Evolutionary conservation across 495 filamentous ascomycete genomes (phyloP), one percentile per base, ranked within the genome.

Genomic region (Neurospora sp.): DNA sequence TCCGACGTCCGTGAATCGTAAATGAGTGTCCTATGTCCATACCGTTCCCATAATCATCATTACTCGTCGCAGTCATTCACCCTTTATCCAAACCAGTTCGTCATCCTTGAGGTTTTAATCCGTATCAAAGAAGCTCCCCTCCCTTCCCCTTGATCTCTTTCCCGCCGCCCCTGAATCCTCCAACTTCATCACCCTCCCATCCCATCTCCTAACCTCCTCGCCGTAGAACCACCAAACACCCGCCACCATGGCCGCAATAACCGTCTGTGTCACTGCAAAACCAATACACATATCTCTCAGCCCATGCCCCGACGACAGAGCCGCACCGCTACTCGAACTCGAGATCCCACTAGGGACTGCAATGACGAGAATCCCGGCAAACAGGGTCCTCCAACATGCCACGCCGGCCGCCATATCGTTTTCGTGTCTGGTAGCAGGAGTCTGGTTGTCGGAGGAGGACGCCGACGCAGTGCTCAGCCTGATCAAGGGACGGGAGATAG

Each of bases 51-150:
- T 59, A 24, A 24, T 7, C 21, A 5, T 59, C 48, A 59, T 59
- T 31, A 59, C 21, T 59, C 48, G 24, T 59, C 48, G 48, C 48
- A 59, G 48, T 59, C 48, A 59, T 59, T 54, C 24, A 24, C 11
- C 21, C 21, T 59, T 59, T 28, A 59, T 15, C 21, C 48, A 28
- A 28, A 5, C 48, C 48, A 24, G 21, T 59, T 15, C 5, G 24
- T 31, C 11, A 11, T 59, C 28, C 54, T 19, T 28, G 28, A 66
- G 24, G 39, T 42, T 39, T 81, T 59, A 85, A 71, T 85, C 83
- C n/a, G 77, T 75, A 71, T 85, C 84, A 74, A 86, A 86, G 71
- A 84, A 85, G 62, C 83, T 85, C 48, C 77, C 82, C 15, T 70
- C 76, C 69, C 78, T 77, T 78, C 82, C 83, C 62, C 83, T 37